Evolutionary conservation across 2,329 filamentous ascomycete genomes (phyloP), one percentile per base, ranked within the genome.

Genomic region (Talaromyces albobiverticillius): DNA sequence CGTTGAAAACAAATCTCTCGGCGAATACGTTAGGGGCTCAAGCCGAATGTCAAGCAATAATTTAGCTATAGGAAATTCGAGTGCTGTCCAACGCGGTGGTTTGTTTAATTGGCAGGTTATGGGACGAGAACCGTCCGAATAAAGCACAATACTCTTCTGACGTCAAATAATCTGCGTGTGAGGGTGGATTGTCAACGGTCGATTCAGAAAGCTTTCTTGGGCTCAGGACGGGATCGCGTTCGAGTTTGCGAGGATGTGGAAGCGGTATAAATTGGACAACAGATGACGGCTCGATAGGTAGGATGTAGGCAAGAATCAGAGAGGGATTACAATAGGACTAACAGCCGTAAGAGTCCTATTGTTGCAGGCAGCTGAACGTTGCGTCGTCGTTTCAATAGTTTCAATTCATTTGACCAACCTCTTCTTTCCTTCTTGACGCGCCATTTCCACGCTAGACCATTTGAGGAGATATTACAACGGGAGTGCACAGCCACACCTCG

Each of bases 401-500:
- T n/a, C n/a, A n/a, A n/a, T n/a, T n/a, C n/a, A n/a, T n/a, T n/a
- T n/a, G n/a, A n/a, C n/a, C n/a, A n/a, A n/a, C n/a, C n/a, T n/a
- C n/a, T n/a, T n/a, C n/a, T n/a, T n/a, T n/a, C n/a, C n/a, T n/a
- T n/a, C n/a, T n/a, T n/a, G 32, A 52, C 50, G 41, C 50, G 50
- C 31, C 26, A 10, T 40, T 14, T 4, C 23, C n/a, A n/a, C 10
- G 22, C 53, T 55, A 55, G 46, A 7, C 53, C 53, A 3, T 32
- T 51, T 25, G 3, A 18, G 46, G 53, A 46, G 25, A 47, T 51
- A 55, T 45, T 52, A 46, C 36, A 18, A 16, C 40, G 20, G 9
- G 13, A n/a, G 59, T 55, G 41, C 22, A 16, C 43, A 62, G 62
- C 64, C 57, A 52, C 64, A 57, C 60, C 38, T 51, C 26, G 47